These are phyloP conservation scores for Aspergillus hancockii DNA, from an alignment of 495 filamentous ascomycete species.

Conservation along the genomic window DNA sequence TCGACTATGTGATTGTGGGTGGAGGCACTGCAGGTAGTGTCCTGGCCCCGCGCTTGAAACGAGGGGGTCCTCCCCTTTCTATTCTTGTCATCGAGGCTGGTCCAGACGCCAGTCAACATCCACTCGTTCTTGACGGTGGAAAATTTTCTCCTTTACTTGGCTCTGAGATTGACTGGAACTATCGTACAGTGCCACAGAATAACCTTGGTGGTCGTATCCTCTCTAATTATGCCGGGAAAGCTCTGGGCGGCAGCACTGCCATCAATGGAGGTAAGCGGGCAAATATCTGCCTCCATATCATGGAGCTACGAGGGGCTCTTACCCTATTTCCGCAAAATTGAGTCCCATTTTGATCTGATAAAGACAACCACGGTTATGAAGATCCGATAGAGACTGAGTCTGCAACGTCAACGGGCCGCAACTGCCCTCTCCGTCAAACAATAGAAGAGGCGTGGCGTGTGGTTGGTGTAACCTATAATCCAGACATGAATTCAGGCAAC, in stretches of 20 bases:
- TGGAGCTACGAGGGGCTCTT: constrained; percentile 37
- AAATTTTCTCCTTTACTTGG: constrained; percentile 13
- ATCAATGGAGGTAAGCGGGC: background rate
- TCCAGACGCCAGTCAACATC: constrained; percentile 23
- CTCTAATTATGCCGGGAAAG: background rate
- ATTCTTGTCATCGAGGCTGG: constrained; percentile 40
- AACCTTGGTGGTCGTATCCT: background rate
- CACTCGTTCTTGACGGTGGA: constrained; percentile 13
- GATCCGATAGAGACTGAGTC: constrained; percentile 25
- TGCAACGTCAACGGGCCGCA: constrained; percentile 11
- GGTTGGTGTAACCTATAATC: background rate
- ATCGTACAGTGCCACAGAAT: constrained; percentile 20
- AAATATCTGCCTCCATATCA: background rate
- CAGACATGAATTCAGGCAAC: constrained; percentile 27
- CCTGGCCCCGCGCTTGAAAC: constrained; percentile 25
- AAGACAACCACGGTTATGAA: constrained; percentile 25
- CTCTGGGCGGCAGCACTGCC: background rate
- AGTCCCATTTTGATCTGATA: constrained; percentile 6
- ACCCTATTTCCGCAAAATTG: constrained; percentile 22
- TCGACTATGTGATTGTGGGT: constrained; percentile 42
- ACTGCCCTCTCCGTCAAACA: background rate
- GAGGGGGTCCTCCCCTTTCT: constrained; percentile 15
- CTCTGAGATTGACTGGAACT: constrained; percentile 30
- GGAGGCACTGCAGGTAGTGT: constrained; percentile 45
- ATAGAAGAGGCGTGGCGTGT: background rate